Percentiles rank a stretch among this genome's conserved stretches.
These are phyloP conservation scores for Geranomyces michiganensis DNA, from an alignment of 192 early-diverging fungal species.

Conservation along the genomic window DNA sequence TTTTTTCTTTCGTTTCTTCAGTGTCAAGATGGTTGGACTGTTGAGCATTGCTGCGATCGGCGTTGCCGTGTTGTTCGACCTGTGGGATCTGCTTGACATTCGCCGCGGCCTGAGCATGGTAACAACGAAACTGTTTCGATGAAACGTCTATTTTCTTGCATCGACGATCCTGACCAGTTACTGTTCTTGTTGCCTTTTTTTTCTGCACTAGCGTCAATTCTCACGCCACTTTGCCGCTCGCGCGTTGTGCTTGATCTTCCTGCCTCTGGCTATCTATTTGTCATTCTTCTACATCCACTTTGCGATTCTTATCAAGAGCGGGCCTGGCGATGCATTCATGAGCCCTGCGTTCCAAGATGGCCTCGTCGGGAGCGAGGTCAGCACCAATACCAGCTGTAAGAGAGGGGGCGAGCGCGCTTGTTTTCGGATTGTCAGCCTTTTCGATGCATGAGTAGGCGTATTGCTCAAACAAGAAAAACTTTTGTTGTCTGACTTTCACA, in stretches of 20 bases:
- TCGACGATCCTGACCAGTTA: neutral
- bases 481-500: constrained; percentile 12
- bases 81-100: constrained; percentile 91
- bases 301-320: constrained; percentile 73
- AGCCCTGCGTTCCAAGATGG: constrained; percentile 84
- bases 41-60: constrained; percentile 86
- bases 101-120: constrained; percentile 72
- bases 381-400: constrained; percentile 50
- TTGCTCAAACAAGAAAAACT: neutral
- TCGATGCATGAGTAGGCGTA: no score
- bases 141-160: no score
- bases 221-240: constrained; percentile 84
- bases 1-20: constrained; percentile 12
- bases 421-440: no score
- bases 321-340: constrained; percentile 95
- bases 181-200: neutral
- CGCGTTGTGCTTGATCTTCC: constrained; percentile 76
- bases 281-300: constrained; percentile 95
- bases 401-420: no score
- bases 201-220: constrained; percentile 57
- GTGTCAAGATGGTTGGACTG: constrained; percentile 96
- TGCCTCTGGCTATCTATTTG: constrained; percentile 79
- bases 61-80: constrained; percentile 77
- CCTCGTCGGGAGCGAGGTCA: constrained; percentile 75
- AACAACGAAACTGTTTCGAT: neutral